Conservation (phyloP, 2,329 filamentous ascomycete genomes). For the Davidsoniella virescens region DNA sequence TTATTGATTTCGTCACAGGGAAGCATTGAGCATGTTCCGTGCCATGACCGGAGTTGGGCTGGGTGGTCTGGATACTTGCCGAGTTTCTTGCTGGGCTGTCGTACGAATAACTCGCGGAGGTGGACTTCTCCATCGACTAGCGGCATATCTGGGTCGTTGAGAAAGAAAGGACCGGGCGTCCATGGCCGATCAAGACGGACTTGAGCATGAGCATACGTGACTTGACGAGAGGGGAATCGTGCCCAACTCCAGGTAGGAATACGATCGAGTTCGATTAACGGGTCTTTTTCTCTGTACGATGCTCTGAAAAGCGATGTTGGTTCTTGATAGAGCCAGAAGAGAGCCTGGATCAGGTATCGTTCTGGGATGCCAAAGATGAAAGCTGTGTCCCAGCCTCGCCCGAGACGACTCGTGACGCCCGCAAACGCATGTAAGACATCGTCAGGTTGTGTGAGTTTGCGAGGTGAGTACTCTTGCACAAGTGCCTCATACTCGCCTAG, state of each 20-base stretch:
- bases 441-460: conserved; percentile 12
- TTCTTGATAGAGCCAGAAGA: conserved; percentile 3
- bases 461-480: conserved; percentile 24
- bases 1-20: neutral
- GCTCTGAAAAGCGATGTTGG: too few species aligned
- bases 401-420: conserved; percentile 2
- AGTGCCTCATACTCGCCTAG: conserved; percentile 26
- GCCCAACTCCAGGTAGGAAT: conserved; percentile 1
- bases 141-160: neutral
- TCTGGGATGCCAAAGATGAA: conserved; percentile 3
- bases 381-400: neutral
- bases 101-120: neutral
- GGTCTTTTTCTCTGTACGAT: too few species aligned
- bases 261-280: neutral
- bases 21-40: neutral
- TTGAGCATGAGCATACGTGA: neutral
- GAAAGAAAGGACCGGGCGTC: neutral
- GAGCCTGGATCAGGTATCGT: conserved; percentile 3
- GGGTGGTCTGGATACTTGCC: neutral
- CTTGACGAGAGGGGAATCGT: neutral
- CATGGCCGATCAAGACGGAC: neutral
- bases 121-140: neutral
- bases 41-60: neutral
- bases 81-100: neutral
- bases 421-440: conserved; percentile 13